Conservation (phyloP, 2,329 filamentous ascomycete genomes). For the Hypoxylon sp. region DNA sequence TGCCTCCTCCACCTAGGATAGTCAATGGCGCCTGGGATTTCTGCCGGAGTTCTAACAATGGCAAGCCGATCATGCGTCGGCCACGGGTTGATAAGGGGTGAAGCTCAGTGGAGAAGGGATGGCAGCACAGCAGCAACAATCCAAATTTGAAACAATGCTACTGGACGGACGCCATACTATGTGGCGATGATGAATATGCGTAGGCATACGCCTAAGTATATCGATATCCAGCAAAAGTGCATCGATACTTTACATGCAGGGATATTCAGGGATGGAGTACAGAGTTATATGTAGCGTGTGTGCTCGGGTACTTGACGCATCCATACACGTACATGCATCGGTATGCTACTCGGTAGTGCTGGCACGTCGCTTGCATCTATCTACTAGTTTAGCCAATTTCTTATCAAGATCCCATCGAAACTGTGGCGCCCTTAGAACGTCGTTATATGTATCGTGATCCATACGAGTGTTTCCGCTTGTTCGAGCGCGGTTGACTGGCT, state of each 20-base stretch:
- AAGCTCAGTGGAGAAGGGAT: conserved; percentile 14
- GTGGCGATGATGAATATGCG: conserved; percentile 34
- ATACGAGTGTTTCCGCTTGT: conserved; percentile 6
- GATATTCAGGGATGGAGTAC: conserved; percentile 15
- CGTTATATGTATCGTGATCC: background rate
- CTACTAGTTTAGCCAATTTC: conserved; percentile 27
- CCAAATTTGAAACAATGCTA: conserved; percentile 12
- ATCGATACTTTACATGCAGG: conserved; percentile 24
- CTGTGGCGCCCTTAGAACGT: background rate
- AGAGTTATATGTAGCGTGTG: conserved; percentile 30
- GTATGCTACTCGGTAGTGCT: conserved; percentile 38
- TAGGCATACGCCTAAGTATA: conserved; percentile 23
- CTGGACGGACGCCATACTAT: conserved; percentile 21
- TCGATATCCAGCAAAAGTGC: conserved; percentile 22
- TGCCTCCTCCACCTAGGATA: conserved; percentile 16
- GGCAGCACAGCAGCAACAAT: conserved; percentile 15
- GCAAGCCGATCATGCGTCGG: conserved; percentile 33
- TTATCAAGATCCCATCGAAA: conserved; percentile 15
- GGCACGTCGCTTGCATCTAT: conserved; percentile 44
- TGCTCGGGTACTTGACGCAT: conserved; percentile 22
- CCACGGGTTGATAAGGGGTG: conserved; percentile 32
- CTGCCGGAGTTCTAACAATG: conserved; percentile 16
- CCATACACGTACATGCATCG: conserved; percentile 32
- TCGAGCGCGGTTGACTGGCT: conserved; percentile 17
- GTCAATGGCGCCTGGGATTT: conserved; percentile 16